phyloP scores from a whole-genome alignment of 257 asterid genomes.

The Fraxinus americana region DNA sequence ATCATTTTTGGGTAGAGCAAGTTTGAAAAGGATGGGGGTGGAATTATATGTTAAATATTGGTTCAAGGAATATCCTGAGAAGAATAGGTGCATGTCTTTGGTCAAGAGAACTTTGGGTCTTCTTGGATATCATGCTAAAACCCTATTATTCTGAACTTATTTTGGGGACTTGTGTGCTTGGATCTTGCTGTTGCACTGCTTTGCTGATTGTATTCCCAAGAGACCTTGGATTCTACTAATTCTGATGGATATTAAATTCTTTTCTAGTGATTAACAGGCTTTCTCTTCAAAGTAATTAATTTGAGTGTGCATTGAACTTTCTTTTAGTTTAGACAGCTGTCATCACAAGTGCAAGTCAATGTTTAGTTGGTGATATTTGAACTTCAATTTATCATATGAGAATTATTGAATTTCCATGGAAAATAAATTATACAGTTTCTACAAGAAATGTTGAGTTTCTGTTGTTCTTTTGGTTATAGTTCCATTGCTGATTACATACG shows the following conservation, averaged over 20 bases:
- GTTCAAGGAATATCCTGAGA: background rate
- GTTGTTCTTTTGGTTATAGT: slow-evolving; percentile 1
- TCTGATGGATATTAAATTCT: background rate
- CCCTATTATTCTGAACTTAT: background rate
- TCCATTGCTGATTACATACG: slow-evolving; percentile 8
- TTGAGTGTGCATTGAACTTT: background rate
- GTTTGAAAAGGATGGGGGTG: background rate
- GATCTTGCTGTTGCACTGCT: background rate
- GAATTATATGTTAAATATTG: background rate
- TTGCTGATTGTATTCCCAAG: slow-evolving; percentile 6
- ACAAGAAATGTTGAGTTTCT: slow-evolving; percentile 6
- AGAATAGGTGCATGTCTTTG: background rate
- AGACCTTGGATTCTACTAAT: background rate
- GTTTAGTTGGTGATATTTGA: background rate
- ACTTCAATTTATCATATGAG: background rate
- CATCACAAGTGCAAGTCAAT: background rate
- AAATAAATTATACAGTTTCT: slow-evolving; percentile 5
- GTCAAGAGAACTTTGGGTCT: background rate
- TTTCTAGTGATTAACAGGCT: slow-evolving; percentile 4
- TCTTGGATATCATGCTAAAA: background rate
- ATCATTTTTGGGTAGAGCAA: background rate
- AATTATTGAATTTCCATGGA: slow-evolving; percentile 10
- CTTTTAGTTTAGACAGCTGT: background rate
- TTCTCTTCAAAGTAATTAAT: background rate
- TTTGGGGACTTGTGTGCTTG: background rate